Percentiles rank a stretch among this genome's conserved stretches.
Conservation (phyloP, 805 yeast genomes). For the Metschnikowia arizonensis region DNA sequence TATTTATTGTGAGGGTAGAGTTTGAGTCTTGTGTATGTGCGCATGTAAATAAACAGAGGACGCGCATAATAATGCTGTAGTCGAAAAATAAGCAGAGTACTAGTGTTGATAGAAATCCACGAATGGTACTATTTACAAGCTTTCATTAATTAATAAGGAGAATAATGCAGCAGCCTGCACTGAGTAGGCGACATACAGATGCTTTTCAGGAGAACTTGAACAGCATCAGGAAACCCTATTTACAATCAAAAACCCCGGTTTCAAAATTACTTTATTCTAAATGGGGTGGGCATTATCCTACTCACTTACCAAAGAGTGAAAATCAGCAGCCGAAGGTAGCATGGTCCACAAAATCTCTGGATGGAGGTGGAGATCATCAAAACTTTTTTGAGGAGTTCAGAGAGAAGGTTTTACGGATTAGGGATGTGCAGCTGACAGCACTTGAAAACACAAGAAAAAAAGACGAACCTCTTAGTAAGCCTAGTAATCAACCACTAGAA, state of each 20-base stretch:
- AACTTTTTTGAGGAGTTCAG: constrained; percentile 20
- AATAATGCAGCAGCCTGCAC: not conserved
- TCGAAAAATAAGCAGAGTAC: not conserved
- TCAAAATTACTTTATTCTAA: constrained; percentile 1
- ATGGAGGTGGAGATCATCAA: not conserved
- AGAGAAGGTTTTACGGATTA: constrained; percentile 18
- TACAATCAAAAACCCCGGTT: not conserved
- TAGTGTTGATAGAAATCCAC: not conserved
- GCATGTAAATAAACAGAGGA: not conserved
- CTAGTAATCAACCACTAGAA: not conserved
- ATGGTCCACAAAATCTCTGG: not conserved
- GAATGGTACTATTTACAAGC: not conserved
- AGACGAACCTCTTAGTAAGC: not conserved
- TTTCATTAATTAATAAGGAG: no score
- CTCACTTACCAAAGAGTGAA: not conserved
- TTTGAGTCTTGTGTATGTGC: not conserved
- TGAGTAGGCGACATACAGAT: not conserved
- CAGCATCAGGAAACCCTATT: not conserved
- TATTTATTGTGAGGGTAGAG: not conserved
- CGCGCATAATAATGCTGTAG: not conserved
- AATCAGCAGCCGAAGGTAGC: not conserved
- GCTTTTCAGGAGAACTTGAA: not conserved
- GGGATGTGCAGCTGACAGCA: not conserved
- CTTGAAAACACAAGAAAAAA: not conserved
- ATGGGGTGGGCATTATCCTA: constrained; percentile 4